Percentiles rank a stretch among this genome's conserved stretches.
Conservation (phyloP, 73 alveolate genomes). For the Paramecium sonneborni region DNA sequence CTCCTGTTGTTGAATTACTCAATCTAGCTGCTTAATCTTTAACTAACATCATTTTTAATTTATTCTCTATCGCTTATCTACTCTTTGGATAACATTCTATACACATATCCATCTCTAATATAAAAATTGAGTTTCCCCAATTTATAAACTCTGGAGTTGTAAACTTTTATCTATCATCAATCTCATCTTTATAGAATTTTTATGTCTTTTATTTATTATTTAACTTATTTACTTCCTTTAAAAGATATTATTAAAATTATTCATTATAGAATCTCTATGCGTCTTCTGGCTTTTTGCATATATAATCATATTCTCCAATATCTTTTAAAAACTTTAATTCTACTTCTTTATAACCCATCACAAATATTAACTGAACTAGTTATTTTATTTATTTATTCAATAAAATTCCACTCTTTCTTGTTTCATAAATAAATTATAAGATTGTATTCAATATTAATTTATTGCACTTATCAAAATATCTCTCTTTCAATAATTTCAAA, state of each 20-base stretch:
- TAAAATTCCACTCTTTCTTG: neutral
- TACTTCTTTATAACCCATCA: neutral
- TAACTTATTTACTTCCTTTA: neutral
- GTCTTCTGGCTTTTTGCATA: neutral
- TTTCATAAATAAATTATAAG: neutral
- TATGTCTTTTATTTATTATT: neutral
- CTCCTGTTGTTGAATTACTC: neutral
- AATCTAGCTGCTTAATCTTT: neutral
- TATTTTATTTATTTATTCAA: neutral
- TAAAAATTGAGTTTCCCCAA: neutral
- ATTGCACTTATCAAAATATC: neutral
- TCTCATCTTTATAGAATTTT: neutral
- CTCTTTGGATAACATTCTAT: slow-evolving; percentile 17
- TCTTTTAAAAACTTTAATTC: neutral
- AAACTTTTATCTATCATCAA: neutral
- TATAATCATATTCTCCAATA: neutral
- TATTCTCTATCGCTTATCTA: neutral
- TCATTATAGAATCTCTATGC: neutral
- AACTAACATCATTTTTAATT: neutral
- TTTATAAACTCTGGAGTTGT: neutral
- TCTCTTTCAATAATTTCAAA: neutral
- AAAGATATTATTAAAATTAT: neutral
- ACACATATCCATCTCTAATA: neutral
- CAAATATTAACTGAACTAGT: neutral
- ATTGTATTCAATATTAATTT: neutral